Percentiles rank a stretch among this genome's conserved stretches.
These are phyloP conservation scores for Alternaria sp. DNA, from an alignment of 2,329 filamentous ascomycete species.

Conservation along the genomic window DNA sequence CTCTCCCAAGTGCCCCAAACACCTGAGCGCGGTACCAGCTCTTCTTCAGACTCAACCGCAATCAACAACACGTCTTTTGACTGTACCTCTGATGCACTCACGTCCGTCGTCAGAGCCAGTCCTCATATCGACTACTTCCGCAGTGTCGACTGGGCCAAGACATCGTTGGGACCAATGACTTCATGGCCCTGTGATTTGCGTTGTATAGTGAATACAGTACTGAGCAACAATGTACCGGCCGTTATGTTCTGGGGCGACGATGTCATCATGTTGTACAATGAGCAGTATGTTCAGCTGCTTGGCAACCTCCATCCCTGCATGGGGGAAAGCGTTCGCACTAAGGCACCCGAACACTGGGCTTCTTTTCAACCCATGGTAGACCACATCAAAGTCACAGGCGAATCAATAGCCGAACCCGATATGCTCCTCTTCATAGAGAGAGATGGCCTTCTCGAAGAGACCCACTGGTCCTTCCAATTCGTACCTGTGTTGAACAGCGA, in stretches of 20 bases:
- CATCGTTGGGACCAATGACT: slow-evolving; percentile 75
- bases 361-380: slow-evolving; percentile 34
- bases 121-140: slow-evolving; percentile 74
- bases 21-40: background rate
- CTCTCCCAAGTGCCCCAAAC: background rate
- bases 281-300: slow-evolving; percentile 44
- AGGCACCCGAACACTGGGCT: slow-evolving; percentile 72
- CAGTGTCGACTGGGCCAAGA: slow-evolving; percentile 74
- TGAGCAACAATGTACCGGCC: slow-evolving; percentile 63
- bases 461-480: slow-evolving; percentile 80
- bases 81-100: slow-evolving; percentile 23
- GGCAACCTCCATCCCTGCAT: slow-evolving; percentile 62
- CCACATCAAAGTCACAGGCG: slow-evolving; percentile 34
- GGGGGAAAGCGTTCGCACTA: slow-evolving; percentile 66
- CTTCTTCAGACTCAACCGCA: background rate
- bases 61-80: slow-evolving; percentile 22
- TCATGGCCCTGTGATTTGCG: slow-evolving; percentile 73
- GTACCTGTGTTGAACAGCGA: slow-evolving; percentile 75
- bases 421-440: slow-evolving; percentile 75
- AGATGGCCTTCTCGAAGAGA: slow-evolving; percentile 74
- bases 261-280: slow-evolving; percentile 52
- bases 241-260: slow-evolving; percentile 64
- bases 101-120: background rate
- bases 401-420: slow-evolving; percentile 62
- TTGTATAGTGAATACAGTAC: slow-evolving; percentile 78